Evolutionary conservation across 768 basidiomycete species (phyloP).

Genomic region (Leucocoprinus birnbaumii): DNA sequence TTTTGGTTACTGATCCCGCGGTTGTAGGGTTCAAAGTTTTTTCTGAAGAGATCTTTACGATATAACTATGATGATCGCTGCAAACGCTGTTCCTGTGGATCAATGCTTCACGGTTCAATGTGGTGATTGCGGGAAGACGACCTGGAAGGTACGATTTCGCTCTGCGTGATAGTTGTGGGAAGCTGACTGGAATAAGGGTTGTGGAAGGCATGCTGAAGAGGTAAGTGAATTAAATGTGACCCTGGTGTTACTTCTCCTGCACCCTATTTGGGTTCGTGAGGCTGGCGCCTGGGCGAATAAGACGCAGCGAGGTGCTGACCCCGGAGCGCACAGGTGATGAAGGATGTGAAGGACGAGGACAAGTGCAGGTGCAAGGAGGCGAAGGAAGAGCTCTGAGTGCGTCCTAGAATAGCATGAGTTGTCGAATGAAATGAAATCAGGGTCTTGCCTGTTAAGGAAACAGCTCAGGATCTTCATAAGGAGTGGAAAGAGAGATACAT

Average conservation of each 20-base stretch:
- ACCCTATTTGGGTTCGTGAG: too few relatives aligned
- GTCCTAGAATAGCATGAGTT: constrained; percentile 16
- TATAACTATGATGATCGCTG: neutral
- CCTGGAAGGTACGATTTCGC: constrained; percentile 57
- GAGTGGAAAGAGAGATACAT: constrained; percentile 12
- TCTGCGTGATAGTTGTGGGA: too few relatives aligned
- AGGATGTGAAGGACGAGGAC: constrained; percentile 42
- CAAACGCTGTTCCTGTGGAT: constrained; percentile 38
- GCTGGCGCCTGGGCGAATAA: neutral
- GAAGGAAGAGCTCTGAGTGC: neutral
- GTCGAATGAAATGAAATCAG: constrained; percentile 14
- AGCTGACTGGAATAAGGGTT: constrained; percentile 61
- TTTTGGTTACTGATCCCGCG: constrained; percentile 2
- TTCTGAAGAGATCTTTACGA: neutral
- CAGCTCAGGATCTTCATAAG: constrained; percentile 32
- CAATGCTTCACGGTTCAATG: constrained; percentile 58
- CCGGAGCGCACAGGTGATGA: constrained; percentile 38
- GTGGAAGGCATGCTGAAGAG: constrained; percentile 61
- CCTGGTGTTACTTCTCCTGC: constrained; percentile 14
- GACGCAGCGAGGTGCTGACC: neutral
- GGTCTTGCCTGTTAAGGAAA: constrained; percentile 26
- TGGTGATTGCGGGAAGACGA: constrained; percentile 61
- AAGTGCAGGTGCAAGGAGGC: constrained; percentile 34
- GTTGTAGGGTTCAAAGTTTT: neutral
- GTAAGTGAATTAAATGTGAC: constrained; percentile 36